Conservation (phyloP, 805 yeast species). For the Candida chauliodis region DNA sequence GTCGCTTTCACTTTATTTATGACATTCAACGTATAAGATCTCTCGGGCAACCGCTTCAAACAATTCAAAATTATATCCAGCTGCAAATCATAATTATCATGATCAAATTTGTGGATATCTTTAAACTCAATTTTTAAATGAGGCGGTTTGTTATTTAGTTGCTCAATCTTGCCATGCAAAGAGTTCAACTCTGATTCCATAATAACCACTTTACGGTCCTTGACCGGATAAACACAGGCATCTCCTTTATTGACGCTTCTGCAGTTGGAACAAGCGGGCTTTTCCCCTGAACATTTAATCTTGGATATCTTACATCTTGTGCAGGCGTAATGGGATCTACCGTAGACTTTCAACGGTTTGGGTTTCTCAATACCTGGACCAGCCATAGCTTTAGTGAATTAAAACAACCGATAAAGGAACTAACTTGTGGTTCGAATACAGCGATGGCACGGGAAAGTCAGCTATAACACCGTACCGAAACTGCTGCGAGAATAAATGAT, state of each 20-base stretch:
- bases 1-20: constrained; percentile 24
- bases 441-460: no score
- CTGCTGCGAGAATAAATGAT: no score
- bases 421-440: no score
- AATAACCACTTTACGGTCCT: constrained; percentile 39
- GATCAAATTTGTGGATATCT: constrained; percentile 8
- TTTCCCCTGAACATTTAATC: constrained; percentile 40
- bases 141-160: constrained; percentile 1
- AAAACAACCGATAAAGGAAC: no score
- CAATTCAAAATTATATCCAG: constrained; percentile 19
- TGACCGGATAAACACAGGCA: constrained; percentile 33
- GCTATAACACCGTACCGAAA: no score
- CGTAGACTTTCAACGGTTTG: constrained; percentile 38
- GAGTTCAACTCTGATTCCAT: constrained; percentile 40
- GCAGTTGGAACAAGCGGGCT: constrained; percentile 41
- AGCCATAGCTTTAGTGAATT: neutral
- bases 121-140: neutral
- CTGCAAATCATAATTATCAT: constrained; percentile 21
- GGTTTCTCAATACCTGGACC: constrained; percentile 13
- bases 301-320: constrained; percentile 38
- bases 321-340: constrained; percentile 42
- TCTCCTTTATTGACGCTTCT: constrained; percentile 26
- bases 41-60: constrained; percentile 22
- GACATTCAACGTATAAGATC: constrained; percentile 18
- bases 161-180: constrained; percentile 26